Percentiles rank a stretch among this genome's conserved stretches.
These are phyloP conservation scores for Pythium dissimile DNA, from an alignment of 352 stramenopile genomes.

Conservation along the genomic window DNA sequence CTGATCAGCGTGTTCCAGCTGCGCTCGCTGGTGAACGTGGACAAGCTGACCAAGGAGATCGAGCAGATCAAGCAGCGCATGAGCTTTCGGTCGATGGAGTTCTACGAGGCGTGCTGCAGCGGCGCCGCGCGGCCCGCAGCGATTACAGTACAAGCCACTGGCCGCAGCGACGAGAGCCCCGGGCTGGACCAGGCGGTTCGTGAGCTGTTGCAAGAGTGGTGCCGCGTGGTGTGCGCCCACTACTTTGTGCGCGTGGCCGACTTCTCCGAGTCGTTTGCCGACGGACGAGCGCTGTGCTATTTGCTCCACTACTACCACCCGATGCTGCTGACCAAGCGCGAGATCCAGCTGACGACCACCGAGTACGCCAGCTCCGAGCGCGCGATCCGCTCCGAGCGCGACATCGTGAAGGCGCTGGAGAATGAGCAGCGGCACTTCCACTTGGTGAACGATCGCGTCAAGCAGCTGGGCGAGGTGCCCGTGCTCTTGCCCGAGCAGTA, in stretches of 20 bases:
- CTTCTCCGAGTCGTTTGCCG: conserved; percentile 92
- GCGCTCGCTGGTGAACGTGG: conserved; percentile 73
- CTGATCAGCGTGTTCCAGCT: conserved; percentile 92
- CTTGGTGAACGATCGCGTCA: conserved; percentile 86
- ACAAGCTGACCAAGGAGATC: conserved; percentile 80
- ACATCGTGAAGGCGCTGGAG: conserved; percentile 25
- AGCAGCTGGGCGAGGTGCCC: conserved; percentile 91
- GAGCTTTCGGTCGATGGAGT: conserved; percentile 63
- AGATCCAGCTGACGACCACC: conserved; percentile 50
- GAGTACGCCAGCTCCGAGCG: conserved; percentile 21
- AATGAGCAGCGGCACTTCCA: conserved; percentile 87
- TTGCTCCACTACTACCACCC: conserved; percentile 97
- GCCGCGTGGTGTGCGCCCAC: conserved; percentile 88
- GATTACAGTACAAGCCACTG: no score
- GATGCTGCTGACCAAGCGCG: conserved; percentile 71
- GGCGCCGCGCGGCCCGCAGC: no score
- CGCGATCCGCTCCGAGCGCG: conserved; percentile 14
- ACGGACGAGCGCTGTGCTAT: conserved; percentile 91
- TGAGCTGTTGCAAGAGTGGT: conserved; percentile 89
- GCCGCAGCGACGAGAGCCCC: conserved; percentile 44
- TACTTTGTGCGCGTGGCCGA: conserved; percentile 86
- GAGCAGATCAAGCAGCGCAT: conserved; percentile 57
- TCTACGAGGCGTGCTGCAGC: conserved; percentile 40
- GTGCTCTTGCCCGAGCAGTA: conserved; percentile 85
- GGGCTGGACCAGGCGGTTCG: conserved; percentile 37